Evolutionary conservation across 2,329 filamentous ascomycete species (phyloP), one percentile per base, ranked within the genome.

Genomic region (Colletotrichum acutatum): DNA sequence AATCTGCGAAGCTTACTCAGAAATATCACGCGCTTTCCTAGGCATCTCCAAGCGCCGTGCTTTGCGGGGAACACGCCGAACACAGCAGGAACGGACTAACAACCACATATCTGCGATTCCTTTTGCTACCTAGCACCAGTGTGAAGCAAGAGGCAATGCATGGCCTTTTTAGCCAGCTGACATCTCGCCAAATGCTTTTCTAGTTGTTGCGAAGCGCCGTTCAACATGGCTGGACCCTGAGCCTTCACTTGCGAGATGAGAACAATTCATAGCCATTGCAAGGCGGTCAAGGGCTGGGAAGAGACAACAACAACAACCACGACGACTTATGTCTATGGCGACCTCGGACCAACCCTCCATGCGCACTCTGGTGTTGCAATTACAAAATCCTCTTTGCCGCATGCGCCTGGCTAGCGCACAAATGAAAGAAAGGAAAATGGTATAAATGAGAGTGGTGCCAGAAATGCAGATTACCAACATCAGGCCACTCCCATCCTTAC

Each of bases 401-500:
- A 30, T n/a, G 12, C 6, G 24, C 19, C 62, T 52, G 46, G 30
- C 24, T 57, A 30, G 53, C 58, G 66, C 37, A 30, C 49, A 57
- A 68, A 64, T 53, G 24, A 42, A n/a, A 52, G n/a, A 22, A 22
- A 16, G 22, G 57, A 19, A 42, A 22, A 26, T n/a, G 30, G 16
- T 24, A 37, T n/a, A 54, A 49, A 6, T 22, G 24, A 22, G 30
- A 46, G 46, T 56, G 59, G 46, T 42, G 53, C 37, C 52, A 52
- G 46, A 64, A 54, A n/a, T 12, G 11, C 37, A 64, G 58, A 46
- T 8, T 16, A 52, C 30, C 14, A 42, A 56, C 46, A 52, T 72
- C 70, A 70, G 46, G 42, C 60, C 70, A 72, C 60, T 60, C 24
- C 46, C 66, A 65, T 70, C 66, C 28, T 69, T 34, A 61, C 42